Conservation (phyloP, 2,329 filamentous ascomycete species). For the Curvularia sp. region DNA sequence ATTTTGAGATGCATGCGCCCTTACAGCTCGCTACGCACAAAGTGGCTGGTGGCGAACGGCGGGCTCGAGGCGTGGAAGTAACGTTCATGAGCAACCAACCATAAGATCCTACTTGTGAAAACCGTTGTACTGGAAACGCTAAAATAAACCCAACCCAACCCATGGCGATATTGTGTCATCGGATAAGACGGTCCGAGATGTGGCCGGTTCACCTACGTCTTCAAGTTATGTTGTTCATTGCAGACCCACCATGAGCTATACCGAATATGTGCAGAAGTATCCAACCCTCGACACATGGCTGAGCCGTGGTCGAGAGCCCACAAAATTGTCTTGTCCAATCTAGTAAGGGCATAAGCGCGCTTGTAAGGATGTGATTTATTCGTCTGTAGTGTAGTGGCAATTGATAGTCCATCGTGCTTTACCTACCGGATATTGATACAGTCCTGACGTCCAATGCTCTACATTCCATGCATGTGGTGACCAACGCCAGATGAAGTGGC, state of each 20-base stretch:
- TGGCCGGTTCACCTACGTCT: neutral
- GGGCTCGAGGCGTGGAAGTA: neutral
- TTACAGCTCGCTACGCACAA: neutral
- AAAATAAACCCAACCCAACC: neutral
- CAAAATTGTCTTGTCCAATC: neutral
- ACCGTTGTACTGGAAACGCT: neutral
- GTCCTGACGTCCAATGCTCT: neutral
- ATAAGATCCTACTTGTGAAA: neutral
- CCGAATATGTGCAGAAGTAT: neutral
- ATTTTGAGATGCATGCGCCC: neutral
- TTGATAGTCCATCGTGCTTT: neutral
- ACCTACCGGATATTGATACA: neutral
- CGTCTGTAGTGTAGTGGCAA: neutral
- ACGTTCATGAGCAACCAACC: neutral
- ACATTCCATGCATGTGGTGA: neutral
- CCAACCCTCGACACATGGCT: neutral
- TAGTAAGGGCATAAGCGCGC: neutral
- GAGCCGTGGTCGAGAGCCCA: neutral
- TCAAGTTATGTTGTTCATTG: neutral
- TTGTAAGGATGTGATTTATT: neutral
- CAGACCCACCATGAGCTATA: slow-evolving; percentile 1
- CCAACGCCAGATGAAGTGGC: neutral
- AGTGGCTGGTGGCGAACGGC: neutral
- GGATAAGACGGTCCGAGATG: slow-evolving; percentile 6
- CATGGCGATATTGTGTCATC: neutral